Evolutionary conservation across 768 basidiomycete species (phyloP), one percentile per base, ranked within the genome.

Genomic region (Leucocoprinus sp.): DNA sequence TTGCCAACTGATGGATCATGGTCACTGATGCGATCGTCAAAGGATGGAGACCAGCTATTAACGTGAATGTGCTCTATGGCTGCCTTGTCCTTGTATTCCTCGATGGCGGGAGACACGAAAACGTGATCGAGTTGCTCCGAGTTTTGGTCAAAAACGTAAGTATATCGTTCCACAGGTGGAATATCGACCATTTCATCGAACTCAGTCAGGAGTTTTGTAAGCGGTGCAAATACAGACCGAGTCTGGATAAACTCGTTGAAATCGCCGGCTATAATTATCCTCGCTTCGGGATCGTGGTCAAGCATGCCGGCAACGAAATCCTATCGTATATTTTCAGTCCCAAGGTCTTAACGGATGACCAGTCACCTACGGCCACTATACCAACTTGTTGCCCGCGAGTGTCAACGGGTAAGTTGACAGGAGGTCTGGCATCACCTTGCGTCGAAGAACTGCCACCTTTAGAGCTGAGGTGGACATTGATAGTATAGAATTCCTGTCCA

Each of bases 181-280:
- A 77, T 64, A 17, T 61, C 60, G 6, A 75, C 73, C 19, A 68
- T 65, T 49, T 69, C 73, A 56, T 80, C 76, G 27, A 75, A 67
- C 41, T 80, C 77, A 17, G 56, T 56, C 36, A 79, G 54, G 17
- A 74, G 43, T 4, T 56, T 50, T 1, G 55, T 57, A 43, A 80
- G 58, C 4, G 75, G 64, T 36, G 57, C 58, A 59, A 71, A 77
- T 22, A 75, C 74, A 8, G 73, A 66, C 38, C 72, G 71, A 1
- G 79, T 69, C 51, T 76, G 72, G 15, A 67, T 53, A 59, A 64
- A 80, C 53, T 81, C 79, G 55, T 82, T 82, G 63, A 74, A 79
- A 60, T 80, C 79, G 4, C 80, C 79, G 1, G 70, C 76, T 5
- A 75, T 64, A 36, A 80, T 52, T 49, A 82, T 60, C 50, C 71